A percentile compares a stretch with the other conserved stretches of the same genome.
Evolutionary conservation across 2,329 filamentous ascomycete genomes (phyloP).

Genomic region (Pseudogymnoascus sp.): DNA sequence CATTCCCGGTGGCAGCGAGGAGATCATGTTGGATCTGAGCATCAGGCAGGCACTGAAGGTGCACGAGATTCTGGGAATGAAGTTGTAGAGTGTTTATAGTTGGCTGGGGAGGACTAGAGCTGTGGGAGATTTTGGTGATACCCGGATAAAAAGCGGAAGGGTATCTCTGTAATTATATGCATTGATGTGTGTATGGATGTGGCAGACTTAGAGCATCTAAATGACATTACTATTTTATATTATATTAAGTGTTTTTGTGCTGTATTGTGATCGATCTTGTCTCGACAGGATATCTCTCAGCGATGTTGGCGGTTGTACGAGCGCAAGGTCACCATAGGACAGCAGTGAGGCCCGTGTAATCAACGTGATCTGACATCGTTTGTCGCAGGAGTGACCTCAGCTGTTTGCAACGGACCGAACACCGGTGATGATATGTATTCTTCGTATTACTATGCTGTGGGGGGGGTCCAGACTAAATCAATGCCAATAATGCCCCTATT

Average conservation of each 20-base stretch:
- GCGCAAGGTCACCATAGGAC: not conserved
- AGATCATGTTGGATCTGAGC: constrained; percentile 97
- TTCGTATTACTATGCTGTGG: too few species aligned
- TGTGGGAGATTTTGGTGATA: not conserved
- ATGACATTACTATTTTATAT: not conserved
- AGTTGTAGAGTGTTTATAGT: constrained; percentile 50
- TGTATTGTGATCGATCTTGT: not conserved
- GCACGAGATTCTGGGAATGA: constrained; percentile 89
- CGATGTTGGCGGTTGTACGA: not conserved
- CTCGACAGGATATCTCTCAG: not conserved
- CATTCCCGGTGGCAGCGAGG: constrained; percentile 90
- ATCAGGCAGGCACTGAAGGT: constrained; percentile 87
- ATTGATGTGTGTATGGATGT: constrained; percentile 3
- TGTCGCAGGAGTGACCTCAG: not conserved
- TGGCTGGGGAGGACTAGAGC: not conserved
- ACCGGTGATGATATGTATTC: not conserved
- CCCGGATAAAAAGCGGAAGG: constrained; percentile 3
- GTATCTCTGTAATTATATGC: constrained; percentile 8
- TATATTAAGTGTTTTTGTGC: not conserved
- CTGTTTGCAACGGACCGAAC: not conserved
- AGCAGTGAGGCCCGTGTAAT: not conserved
- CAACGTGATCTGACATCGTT: not conserved
- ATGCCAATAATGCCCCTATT: not conserved
- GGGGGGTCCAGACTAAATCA: not conserved
- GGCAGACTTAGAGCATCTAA: not conserved